A percentile compares a stretch with the other conserved stretches of the same genome.
Evolutionary conservation across 2,329 filamentous ascomycete species (phyloP).

Genomic region (Curvularia eragrostidis): DNA sequence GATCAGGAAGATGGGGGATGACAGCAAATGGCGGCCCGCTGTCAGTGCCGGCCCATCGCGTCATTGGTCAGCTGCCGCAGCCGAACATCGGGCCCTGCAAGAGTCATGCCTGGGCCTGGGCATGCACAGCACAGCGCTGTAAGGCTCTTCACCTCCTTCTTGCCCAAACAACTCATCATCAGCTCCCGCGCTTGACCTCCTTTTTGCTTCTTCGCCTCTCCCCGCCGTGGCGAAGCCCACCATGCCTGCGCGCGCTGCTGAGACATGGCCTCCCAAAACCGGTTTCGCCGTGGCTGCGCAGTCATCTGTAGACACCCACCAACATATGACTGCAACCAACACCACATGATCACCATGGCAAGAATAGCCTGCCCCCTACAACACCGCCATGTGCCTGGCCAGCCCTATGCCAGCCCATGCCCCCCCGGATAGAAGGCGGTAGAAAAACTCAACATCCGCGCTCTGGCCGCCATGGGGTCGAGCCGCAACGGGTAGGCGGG

Average conservation of each 20-base stretch:
- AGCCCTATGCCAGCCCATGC: slow-evolving; percentile 2
- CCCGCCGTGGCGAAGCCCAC: not conserved
- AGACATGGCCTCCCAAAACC: slow-evolving; percentile 1
- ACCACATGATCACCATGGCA: slow-evolving; percentile 8
- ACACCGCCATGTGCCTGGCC: slow-evolving; percentile 10
- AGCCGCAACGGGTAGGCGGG: slow-evolving; percentile 9
- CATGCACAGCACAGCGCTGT: slow-evolving; percentile 26
- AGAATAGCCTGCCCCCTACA: slow-evolving; percentile 1
- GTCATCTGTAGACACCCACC: not conserved
- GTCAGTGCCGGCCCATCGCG: slow-evolving; percentile 27
- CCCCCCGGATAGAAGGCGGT: slow-evolving; percentile 16
- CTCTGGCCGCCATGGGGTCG: slow-evolving; percentile 20
- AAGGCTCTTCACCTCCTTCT: slow-evolving; percentile 25
- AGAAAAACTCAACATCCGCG: slow-evolving; percentile 17
- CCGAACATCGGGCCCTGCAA: slow-evolving; percentile 33
- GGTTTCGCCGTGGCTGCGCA: slow-evolving; percentile 11
- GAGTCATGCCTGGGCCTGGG: slow-evolving; percentile 33
- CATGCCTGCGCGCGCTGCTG: slow-evolving; percentile 1
- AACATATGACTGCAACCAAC: slow-evolving; percentile 12
- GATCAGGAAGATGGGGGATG: slow-evolving; percentile 24
- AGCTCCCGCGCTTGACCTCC: slow-evolving; percentile 6
- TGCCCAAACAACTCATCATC: slow-evolving; percentile 13
- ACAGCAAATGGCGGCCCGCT: slow-evolving; percentile 28
- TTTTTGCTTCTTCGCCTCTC: slow-evolving; percentile 20
- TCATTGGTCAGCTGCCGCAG: slow-evolving; percentile 44